Percentiles rank a stretch among this genome's conserved stretches.
These are phyloP conservation scores for Wickerhamiella cacticola DNA, from an alignment of 805 yeast genomes.

Conservation along the genomic window DNA sequence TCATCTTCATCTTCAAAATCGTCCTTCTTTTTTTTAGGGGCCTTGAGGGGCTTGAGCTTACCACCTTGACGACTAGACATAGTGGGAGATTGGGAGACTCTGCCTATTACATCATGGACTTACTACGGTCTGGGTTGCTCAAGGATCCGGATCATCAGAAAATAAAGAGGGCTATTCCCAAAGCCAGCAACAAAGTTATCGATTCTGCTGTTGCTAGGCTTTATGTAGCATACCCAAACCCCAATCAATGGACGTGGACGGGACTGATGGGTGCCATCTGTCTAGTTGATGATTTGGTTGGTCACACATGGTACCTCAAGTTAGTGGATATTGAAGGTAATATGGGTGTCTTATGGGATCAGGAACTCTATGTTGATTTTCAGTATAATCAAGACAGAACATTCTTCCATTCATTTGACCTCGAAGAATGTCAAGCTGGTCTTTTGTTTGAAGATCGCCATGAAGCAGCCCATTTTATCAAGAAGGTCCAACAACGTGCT, in stretches of 20 bases:
- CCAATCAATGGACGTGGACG: conserved; percentile 70
- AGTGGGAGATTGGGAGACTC: not conserved
- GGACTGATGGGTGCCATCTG: conserved; percentile 82
- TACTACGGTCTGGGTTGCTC: conserved; percentile 22
- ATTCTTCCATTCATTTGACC: conserved; percentile 87
- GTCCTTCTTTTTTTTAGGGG: conserved; percentile 69
- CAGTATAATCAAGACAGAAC: conserved; percentile 88
- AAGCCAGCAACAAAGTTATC: conserved; percentile 70
- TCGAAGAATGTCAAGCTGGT: conserved; percentile 81
- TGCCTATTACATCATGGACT: conserved; percentile 8
- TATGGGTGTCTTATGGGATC: conserved; percentile 93
- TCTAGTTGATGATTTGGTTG: conserved; percentile 83
- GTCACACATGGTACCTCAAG: conserved; percentile 85
- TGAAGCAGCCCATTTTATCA: conserved; percentile 79
- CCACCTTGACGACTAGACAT: conserved; percentile 99
- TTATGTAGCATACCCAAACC: conserved; percentile 81
- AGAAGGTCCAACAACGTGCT: conserved; percentile 59
- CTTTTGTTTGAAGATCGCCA: conserved; percentile 74
- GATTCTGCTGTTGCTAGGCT: conserved; percentile 86
- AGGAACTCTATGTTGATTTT: conserved; percentile 79
- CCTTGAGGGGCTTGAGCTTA: conserved; percentile 78
- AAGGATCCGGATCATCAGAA: conserved; percentile 65
- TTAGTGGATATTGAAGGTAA: conserved; percentile 72
- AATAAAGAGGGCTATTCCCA: conserved; percentile 80
- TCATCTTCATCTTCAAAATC: conserved; percentile 73